A percentile compares a stretch with the other conserved stretches of the same genome.
Evolutionary conservation across 345 rosid species (phyloP).

Genomic region (Kernera saxatilis): DNA sequence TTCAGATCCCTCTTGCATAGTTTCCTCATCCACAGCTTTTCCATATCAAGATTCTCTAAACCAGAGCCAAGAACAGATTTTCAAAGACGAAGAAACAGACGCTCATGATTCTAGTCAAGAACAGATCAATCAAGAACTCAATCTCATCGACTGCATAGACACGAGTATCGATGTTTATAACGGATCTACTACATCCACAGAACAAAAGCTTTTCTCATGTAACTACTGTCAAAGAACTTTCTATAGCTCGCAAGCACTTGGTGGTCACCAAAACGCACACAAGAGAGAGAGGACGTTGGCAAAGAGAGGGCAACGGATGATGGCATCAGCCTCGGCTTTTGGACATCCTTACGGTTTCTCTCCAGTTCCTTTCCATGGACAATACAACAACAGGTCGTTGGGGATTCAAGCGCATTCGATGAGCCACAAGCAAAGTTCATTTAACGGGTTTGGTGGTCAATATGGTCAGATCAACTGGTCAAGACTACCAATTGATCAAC

Average conservation of each 20-base stretch:
- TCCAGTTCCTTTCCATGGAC: constrained; percentile 48
- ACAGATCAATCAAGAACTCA: constrained; percentile 48
- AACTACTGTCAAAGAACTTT: constrained; percentile 81
- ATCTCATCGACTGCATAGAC: constrained; percentile 53
- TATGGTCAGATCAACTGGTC: constrained; percentile 37
- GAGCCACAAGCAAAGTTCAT: constrained; percentile 51
- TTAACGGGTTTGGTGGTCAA: constrained; percentile 38
- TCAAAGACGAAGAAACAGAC: constrained; percentile 17
- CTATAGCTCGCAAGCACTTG: constrained; percentile 89
- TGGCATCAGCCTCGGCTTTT: constrained; percentile 37
- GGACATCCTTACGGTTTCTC: constrained; percentile 61
- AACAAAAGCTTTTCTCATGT: constrained; percentile 68
- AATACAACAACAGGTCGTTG: constrained; percentile 40
- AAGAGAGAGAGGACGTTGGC: constrained; percentile 80
- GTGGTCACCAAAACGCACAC: constrained; percentile 92
- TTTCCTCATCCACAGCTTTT: constrained; percentile 27
- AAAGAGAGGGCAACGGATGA: constrained; percentile 56
- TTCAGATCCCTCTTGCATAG: constrained; percentile 29
- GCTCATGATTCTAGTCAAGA: constrained; percentile 17
- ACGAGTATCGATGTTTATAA: constrained; percentile 24
- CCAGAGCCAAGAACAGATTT: constrained; percentile 7
- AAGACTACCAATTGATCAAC: constrained; percentile 46
- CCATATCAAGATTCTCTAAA: constrained; percentile 13
- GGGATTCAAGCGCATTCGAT: constrained; percentile 62
- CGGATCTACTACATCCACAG: constrained; percentile 25